Evolutionary conservation across 768 basidiomycete species (phyloP).

Genomic region (Hirschioporus abietinus): DNA sequence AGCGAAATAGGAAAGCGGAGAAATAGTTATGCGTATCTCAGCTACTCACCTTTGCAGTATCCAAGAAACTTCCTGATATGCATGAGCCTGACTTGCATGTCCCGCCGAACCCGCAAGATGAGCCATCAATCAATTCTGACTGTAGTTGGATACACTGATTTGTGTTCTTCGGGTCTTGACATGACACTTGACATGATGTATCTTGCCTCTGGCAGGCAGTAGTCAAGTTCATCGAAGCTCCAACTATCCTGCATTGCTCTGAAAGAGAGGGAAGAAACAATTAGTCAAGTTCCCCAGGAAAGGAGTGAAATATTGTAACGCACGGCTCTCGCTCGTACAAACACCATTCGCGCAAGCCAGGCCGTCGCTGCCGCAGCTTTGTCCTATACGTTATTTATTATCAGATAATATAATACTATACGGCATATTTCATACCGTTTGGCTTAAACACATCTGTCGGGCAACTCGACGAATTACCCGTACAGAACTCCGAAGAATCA

Average conservation of each 20-base stretch:
- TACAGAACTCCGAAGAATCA: conserved; percentile 70
- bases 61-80: conserved; percentile 49
- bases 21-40: conserved; percentile 1
- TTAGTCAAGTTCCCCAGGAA: conserved; percentile 5
- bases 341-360: conserved; percentile 72
- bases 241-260: conserved; percentile 76
- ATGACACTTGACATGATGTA: conserved; percentile 72
- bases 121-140: conserved; percentile 71
- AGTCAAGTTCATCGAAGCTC: conserved; percentile 65
- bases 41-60: conserved; percentile 51
- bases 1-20: conserved; percentile 5
- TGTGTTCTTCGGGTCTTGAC: conserved; percentile 58
- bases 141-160: conserved; percentile 68
- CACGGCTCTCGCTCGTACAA: conserved; percentile 70
- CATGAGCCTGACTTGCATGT: conserved; percentile 60
- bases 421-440: conserved; percentile 45
- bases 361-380: conserved; percentile 57
- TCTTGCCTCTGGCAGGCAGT: conserved; percentile 61
- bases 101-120: conserved; percentile 79
- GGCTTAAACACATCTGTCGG: conserved; percentile 55
- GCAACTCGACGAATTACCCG: conserved; percentile 68
- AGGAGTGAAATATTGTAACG: conserved; percentile 23
- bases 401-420: conserved; percentile 5
- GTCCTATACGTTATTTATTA: conserved; percentile 32
- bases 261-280: conserved; percentile 10